Evolutionary conservation across 2,329 filamentous ascomycete genomes (phyloP).

Genomic region (Xylariaceae sp.): DNA sequence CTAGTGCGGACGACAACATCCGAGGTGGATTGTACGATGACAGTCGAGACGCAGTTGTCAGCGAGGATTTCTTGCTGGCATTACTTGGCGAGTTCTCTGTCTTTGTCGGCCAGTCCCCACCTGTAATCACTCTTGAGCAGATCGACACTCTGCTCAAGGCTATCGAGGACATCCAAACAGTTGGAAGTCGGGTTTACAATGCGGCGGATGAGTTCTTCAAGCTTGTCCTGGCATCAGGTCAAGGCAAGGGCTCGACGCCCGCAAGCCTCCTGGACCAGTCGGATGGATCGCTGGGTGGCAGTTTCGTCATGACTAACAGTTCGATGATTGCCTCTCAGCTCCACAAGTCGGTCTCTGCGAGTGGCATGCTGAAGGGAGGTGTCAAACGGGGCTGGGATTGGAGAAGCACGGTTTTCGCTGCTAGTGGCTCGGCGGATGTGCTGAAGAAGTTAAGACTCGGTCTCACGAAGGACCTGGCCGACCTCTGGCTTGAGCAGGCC

Average conservation of each 20-base stretch:
- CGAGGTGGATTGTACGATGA: slow-evolving; percentile 85
- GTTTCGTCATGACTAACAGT: slow-evolving; percentile 68
- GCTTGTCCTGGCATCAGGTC: slow-evolving; percentile 66
- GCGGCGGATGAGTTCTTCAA: slow-evolving; percentile 75
- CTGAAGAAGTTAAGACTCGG: slow-evolving; percentile 66
- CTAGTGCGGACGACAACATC: slow-evolving; percentile 83
- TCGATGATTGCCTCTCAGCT: slow-evolving; percentile 62
- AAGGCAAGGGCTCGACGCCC: slow-evolving; percentile 59
- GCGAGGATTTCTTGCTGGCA: slow-evolving; percentile 78
- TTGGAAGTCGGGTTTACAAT: slow-evolving; percentile 64
- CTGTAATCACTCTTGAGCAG: slow-evolving; percentile 62
- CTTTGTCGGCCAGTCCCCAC: slow-evolving; percentile 57
- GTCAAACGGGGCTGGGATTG: slow-evolving; percentile 66
- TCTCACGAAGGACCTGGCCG: slow-evolving; percentile 67
- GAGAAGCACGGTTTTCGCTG: slow-evolving; percentile 52
- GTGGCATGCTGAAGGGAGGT: slow-evolving; percentile 35
- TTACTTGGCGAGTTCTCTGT: slow-evolving; percentile 79
- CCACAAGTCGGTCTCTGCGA: slow-evolving; percentile 49
- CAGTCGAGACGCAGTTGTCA: slow-evolving; percentile 73
- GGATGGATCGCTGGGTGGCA: slow-evolving; percentile 43
- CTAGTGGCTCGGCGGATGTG: slow-evolving; percentile 62
- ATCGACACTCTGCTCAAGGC: slow-evolving; percentile 61
- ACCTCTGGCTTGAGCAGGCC: slow-evolving; percentile 62
- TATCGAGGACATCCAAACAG: slow-evolving; percentile 64
- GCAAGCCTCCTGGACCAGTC: slow-evolving; percentile 59